phyloP scores from a whole-genome alignment of 108 stramenopile species.

The Pseudonitzschia multistriata region DNA sequence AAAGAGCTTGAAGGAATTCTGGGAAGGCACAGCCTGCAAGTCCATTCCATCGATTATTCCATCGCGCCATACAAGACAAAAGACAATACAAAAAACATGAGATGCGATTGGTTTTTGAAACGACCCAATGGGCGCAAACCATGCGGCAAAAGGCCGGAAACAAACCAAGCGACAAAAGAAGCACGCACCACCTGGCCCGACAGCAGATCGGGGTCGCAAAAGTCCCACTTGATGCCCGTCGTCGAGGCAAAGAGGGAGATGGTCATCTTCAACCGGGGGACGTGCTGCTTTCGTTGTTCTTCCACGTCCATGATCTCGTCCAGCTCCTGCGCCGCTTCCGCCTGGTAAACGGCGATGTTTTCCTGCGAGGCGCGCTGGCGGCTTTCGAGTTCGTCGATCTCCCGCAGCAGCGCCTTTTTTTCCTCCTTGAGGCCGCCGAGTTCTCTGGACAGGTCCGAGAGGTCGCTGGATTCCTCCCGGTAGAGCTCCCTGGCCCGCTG shows the following conservation, averaged over 20 bases:
- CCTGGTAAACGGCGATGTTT: constrained; percentile 32
- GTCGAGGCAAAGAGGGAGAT: constrained; percentile 45
- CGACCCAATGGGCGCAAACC: background rate
- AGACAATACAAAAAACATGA: background rate
- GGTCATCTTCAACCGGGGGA: constrained; percentile 39
- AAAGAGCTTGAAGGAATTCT: constrained; percentile 25
- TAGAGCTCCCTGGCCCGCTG: constrained; percentile 22
- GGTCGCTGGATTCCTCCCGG: constrained; percentile 23
- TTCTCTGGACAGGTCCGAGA: constrained; percentile 13
- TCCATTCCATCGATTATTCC: background rate
- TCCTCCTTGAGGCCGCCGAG: constrained; percentile 16
- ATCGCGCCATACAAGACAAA: no score
- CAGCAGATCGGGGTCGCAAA: constrained; percentile 27
- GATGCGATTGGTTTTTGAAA: background rate
- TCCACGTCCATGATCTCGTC: constrained; percentile 46
- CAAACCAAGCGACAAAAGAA: no score
- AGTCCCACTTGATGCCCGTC: constrained; percentile 59
- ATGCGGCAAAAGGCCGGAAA: no score
- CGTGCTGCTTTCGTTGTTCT: constrained; percentile 37
- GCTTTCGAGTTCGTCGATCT: constrained; percentile 28
- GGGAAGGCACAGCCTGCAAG: constrained; percentile 28
- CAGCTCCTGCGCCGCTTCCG: constrained; percentile 33
- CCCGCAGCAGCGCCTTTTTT: constrained; percentile 15
- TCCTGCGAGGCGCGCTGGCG: constrained; percentile 19
- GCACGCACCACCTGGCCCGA: constrained; percentile 42